Conservation (phyloP, 2,329 filamentous ascomycete genomes). For the Sclerotiophoma versabilis region DNA sequence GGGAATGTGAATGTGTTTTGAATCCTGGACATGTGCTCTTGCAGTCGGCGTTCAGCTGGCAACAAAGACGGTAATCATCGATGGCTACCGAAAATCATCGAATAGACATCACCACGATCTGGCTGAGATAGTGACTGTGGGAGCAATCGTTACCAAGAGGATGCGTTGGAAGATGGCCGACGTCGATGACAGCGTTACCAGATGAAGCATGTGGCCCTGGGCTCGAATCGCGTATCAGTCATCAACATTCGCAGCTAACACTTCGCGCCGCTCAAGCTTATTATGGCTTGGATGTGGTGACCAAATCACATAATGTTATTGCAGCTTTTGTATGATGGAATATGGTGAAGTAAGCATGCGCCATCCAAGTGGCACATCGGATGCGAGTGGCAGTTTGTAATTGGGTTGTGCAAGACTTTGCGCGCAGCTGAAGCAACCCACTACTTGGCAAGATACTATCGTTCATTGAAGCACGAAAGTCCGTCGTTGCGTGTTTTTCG, state of each 20-base stretch:
- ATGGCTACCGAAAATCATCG: too few species aligned
- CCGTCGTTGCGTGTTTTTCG: not conserved
- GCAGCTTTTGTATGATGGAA: too few species aligned
- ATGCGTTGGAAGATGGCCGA: not conserved
- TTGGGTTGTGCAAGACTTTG: not conserved
- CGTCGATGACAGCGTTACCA: not conserved
- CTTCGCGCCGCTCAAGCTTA: not conserved
- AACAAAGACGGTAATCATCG: too few species aligned
- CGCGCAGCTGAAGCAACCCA: not conserved
- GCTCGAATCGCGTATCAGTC: not conserved
- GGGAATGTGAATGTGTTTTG: not conserved
- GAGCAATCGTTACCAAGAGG: not conserved
- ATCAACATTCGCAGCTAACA: slow-evolving; percentile 2
- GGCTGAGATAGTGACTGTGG: not conserved
- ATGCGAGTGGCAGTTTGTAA: too few species aligned
- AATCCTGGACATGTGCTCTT: not conserved
- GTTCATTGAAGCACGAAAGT: not conserved
- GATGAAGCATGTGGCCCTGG: not conserved
- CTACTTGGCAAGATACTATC: too few species aligned
- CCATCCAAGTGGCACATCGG: too few species aligned
- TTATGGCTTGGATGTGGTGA: not conserved
- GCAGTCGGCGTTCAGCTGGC: too few species aligned
- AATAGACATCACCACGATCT: not conserved
- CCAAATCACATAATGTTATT: not conserved
- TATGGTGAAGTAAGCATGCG: too few species aligned